Conservation (phyloP, 2,329 filamentous ascomycete genomes). For the Bisporella sp. region DNA sequence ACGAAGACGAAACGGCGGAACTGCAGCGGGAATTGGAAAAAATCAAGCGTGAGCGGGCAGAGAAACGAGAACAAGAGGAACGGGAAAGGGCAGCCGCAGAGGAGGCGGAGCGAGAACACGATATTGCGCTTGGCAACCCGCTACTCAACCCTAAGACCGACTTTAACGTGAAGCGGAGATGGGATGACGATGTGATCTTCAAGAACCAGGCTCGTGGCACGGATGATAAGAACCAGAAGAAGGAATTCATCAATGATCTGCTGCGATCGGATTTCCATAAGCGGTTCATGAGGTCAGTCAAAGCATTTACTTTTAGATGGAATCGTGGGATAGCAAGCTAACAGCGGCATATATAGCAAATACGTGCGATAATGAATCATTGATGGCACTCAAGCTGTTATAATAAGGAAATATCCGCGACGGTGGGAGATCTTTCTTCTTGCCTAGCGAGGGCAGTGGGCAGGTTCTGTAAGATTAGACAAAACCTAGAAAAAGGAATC, state of each 20-base stretch:
- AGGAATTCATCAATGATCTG: constrained; percentile 96
- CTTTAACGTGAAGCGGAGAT: constrained; percentile 84
- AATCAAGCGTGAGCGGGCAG: constrained; percentile 76
- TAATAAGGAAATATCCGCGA: no score
- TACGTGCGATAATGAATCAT: constrained; percentile 25
- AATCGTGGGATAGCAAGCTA: constrained; percentile 10
- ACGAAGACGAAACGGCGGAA: constrained; percentile 80
- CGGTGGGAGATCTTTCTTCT: no score
- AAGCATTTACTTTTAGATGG: constrained; percentile 2
- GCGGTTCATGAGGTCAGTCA: constrained; percentile 69
- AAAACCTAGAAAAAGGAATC: no score
- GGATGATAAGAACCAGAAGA: constrained; percentile 81
- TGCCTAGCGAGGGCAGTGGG: no score
- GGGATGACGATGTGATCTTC: constrained; percentile 99
- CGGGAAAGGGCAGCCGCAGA: constrained; percentile 74
- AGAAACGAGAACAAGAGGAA: constrained; percentile 76
- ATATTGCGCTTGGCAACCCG: constrained; percentile 90
- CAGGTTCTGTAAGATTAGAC: no score
- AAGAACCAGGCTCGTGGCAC: constrained; percentile 97
- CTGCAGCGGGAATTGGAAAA: constrained; percentile 90
- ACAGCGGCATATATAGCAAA: constrained; percentile 23
- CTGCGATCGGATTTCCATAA: constrained; percentile 95
- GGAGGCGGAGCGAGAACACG: constrained; percentile 73
- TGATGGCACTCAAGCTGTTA: no score
- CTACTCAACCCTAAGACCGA: constrained; percentile 75